Evolutionary conservation across 352 stramenopile genomes (phyloP).

Genomic region (Globisporangium parvum): DNA sequence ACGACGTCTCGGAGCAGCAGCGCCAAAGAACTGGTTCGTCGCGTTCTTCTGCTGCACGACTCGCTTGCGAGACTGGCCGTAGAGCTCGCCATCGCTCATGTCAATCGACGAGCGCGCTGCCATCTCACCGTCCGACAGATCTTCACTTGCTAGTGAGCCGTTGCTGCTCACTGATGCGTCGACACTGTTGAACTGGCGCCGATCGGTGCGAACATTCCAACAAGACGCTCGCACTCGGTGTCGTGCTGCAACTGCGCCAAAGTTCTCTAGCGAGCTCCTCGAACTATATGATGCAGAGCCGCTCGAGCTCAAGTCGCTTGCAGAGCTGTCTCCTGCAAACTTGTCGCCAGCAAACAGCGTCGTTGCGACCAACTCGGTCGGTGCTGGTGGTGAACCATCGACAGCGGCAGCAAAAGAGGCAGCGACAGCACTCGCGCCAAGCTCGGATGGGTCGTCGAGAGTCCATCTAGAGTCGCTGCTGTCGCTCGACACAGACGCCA

Average conservation of each 20-base stretch:
- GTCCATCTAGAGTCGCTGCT: background rate
- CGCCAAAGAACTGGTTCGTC: background rate
- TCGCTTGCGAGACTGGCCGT: constrained; percentile 21
- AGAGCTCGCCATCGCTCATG: constrained; percentile 68
- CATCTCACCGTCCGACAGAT: constrained; percentile 43
- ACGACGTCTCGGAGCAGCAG: constrained; percentile 1
- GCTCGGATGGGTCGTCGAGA: background rate
- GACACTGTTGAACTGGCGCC: background rate
- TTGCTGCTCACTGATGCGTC: constrained; percentile 14
- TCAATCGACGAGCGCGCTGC: constrained; percentile 16
- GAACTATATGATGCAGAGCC: background rate
- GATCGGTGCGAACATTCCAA: background rate
- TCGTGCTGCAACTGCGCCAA: background rate
- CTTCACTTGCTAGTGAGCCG: constrained; percentile 26
- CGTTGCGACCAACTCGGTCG: background rate
- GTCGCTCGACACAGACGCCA: background rate
- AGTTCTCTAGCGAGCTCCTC: background rate
- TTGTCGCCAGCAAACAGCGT: background rate
- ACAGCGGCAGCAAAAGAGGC: no score
- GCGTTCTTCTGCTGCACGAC: constrained; percentile 25
- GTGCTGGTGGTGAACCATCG: no score
- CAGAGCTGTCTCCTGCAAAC: background rate
- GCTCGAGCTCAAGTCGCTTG: background rate
- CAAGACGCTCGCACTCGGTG: background rate
- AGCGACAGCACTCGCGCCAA: background rate